Conservation (phyloP, 1,284 basidiomycete genomes). For the Pseudozyma sp. region DNA sequence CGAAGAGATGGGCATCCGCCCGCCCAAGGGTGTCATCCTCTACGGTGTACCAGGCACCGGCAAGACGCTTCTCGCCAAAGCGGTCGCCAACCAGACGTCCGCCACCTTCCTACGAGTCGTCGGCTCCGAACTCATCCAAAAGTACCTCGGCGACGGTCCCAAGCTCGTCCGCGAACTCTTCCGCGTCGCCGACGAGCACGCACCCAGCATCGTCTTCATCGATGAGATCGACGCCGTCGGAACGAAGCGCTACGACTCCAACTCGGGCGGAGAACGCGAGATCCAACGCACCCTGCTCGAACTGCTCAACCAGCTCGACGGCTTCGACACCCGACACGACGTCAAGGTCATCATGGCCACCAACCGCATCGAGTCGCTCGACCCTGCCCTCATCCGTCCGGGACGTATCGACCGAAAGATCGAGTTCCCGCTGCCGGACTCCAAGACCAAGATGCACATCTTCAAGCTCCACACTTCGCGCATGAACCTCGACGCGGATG, state of each 20-base stretch:
- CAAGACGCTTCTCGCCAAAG: slow-evolving; percentile 97
- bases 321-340: slow-evolving; percentile 98
- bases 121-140: slow-evolving; percentile 98
- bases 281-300: slow-evolving; percentile 71
- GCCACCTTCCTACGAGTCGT: slow-evolving; percentile 98
- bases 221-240: slow-evolving; percentile 72
- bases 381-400: slow-evolving; percentile 95
- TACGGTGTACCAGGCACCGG: slow-evolving; percentile 99
- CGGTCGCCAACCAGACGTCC: slow-evolving; percentile 98
- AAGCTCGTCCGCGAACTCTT: slow-evolving; percentile 71
- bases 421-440: slow-evolving; percentile 68
- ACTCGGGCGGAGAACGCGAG: slow-evolving; percentile 71
- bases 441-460: slow-evolving; percentile 77
- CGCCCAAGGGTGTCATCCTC: slow-evolving; percentile 98
- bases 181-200: slow-evolving; percentile 71
- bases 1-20: slow-evolving; percentile 99
- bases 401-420: slow-evolving; percentile 99
- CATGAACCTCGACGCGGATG: slow-evolving; percentile 91
- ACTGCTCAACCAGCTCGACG: slow-evolving; percentile 82
- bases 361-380: slow-evolving; percentile 92
- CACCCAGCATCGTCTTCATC: slow-evolving; percentile 71
- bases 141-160: slow-evolving; percentile 91
- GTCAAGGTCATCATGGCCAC: slow-evolving; percentile 91
- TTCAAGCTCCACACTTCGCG: slow-evolving; percentile 96
- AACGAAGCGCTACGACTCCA: slow-evolving; percentile 71